phyloP scores from a whole-genome alignment of 176 grass and related monocot species.

The Phyllostachys edulis region DNA sequence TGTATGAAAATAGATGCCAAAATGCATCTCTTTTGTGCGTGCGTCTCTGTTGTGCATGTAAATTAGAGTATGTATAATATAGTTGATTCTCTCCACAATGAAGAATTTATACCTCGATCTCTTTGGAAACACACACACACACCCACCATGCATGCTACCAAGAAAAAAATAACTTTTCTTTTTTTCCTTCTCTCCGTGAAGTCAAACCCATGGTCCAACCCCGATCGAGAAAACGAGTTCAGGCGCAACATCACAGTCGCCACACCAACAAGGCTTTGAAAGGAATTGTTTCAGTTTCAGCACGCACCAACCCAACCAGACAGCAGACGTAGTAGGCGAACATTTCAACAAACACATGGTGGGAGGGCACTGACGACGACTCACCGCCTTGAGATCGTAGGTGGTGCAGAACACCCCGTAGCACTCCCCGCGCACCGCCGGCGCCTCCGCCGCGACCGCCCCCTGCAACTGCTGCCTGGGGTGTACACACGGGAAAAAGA shows the following conservation, averaged over 20 bases:
- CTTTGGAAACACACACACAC: background rate
- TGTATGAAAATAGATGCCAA: background rate
- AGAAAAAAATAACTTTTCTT: background rate
- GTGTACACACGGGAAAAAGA: background rate
- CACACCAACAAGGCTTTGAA: background rate
- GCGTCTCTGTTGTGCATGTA: background rate
- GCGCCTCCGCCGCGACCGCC: slow-evolving; percentile 38
- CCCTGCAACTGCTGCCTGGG: slow-evolving; percentile 34
- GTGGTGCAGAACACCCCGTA: slow-evolving; percentile 90
- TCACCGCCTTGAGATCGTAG: slow-evolving; percentile 85
- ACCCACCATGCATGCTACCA: background rate
- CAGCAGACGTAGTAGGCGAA: background rate
- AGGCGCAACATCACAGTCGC: background rate
- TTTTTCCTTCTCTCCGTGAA: background rate
- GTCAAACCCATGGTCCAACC: background rate
- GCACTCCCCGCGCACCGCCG: slow-evolving; percentile 46
- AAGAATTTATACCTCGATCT: background rate
- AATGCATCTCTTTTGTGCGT: background rate
- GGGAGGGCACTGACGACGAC: background rate
- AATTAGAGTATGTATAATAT: background rate
- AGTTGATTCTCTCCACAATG: background rate
- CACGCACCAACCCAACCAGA: background rate
- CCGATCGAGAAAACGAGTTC: background rate
- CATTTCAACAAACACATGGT: slow-evolving; percentile 38
- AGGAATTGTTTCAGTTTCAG: background rate